phyloP scores from a whole-genome alignment of 495 filamentous ascomycete genomes.

The Penicillium dipodomyicola region DNA sequence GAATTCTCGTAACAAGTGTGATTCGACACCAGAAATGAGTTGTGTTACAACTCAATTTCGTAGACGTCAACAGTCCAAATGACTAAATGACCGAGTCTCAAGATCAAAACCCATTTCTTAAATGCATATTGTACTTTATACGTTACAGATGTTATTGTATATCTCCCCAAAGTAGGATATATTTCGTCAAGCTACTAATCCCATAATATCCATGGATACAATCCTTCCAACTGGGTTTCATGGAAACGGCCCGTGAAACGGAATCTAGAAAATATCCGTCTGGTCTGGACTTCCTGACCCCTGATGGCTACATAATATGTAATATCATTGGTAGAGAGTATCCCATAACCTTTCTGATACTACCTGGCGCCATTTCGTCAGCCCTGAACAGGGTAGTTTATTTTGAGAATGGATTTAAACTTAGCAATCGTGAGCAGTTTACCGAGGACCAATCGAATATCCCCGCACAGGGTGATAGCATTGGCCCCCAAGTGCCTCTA shows the following conservation, averaged over 20 bases:
- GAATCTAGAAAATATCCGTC: neutral
- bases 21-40: conserved; percentile 7
- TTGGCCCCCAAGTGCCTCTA: conserved; percentile 10
- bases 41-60: conserved; percentile 11
- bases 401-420: conserved; percentile 9
- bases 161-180: neutral
- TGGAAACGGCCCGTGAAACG: conserved; percentile 5
- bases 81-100: neutral
- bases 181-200: neutral
- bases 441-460: neutral
- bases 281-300: conserved; percentile 1
- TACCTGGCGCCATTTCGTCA: conserved; percentile 3
- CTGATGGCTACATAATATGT: neutral
- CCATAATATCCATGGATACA: too few species aligned
- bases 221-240: neutral
- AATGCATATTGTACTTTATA: neutral
- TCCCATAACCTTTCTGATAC: neutral
- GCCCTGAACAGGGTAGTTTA: conserved; percentile 10
- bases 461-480: conserved; percentile 4
- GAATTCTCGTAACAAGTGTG: neutral
- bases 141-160: neutral
- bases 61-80: neutral
- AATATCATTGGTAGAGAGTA: neutral
- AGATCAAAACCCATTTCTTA: neutral
- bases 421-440: conserved; percentile 4